These are phyloP conservation scores for Olyra latifolia DNA, from an alignment of 176 grass and related monocot genomes.

Conservation along the genomic window DNA sequence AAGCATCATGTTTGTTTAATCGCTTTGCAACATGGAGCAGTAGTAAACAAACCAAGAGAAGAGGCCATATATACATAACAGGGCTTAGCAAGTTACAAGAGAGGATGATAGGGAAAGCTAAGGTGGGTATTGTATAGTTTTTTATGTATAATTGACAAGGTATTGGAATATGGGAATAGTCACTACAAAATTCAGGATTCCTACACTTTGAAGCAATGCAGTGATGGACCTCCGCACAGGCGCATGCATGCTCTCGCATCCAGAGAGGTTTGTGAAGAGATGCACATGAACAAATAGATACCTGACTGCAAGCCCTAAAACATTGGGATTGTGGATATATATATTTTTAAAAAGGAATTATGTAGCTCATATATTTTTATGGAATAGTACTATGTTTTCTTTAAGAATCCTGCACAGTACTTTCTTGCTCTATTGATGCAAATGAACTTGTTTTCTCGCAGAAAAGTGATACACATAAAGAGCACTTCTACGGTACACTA, in stretches of 20 bases:
- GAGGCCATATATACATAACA: background rate
- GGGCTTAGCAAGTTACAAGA: background rate
- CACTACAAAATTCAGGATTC: background rate
- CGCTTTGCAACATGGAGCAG: background rate
- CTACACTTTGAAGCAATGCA: background rate
- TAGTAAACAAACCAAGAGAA: slow-evolving; percentile 26
- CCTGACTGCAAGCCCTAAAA: background rate
- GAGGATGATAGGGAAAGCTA: slow-evolving; percentile 11
- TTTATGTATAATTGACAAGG: background rate
- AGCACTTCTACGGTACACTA: too few relatives aligned
- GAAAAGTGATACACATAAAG: background rate
- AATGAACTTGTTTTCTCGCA: background rate
- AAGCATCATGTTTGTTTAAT: slow-evolving; percentile 17
- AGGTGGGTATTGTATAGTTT: background rate
- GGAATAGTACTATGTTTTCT: too few relatives aligned
- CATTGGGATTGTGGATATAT: background rate
- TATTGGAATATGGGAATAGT: background rate
- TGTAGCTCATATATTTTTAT: background rate
- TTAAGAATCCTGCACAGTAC: too few relatives aligned
- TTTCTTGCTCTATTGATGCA: background rate
- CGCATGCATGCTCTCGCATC: background rate
- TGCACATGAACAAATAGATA: background rate
- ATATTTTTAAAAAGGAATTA: background rate
- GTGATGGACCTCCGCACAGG: background rate
- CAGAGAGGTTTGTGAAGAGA: background rate